These are phyloP conservation scores for Calonectria pauciramosa DNA, from an alignment of 2,329 filamentous ascomycete genomes.

Conservation along the genomic window DNA sequence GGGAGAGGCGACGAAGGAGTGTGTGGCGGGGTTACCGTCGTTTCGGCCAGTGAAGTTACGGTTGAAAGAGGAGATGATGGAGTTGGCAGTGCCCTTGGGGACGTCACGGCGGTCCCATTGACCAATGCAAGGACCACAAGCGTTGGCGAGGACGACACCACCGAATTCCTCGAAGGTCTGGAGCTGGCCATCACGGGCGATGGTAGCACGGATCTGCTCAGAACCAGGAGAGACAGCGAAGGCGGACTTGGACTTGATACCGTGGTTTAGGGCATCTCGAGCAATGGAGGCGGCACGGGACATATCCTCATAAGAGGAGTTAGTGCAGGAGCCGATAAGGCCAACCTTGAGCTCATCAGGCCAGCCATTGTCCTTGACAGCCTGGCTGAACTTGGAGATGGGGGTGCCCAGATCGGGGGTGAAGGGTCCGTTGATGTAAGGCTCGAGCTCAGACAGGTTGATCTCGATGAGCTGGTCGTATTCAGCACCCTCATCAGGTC, in stretches of 20 bases:
- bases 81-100: constrained; percentile 95
- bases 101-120: constrained; percentile 96
- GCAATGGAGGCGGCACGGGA: constrained; percentile 93
- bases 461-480: constrained; percentile 95
- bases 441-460: constrained; percentile 90
- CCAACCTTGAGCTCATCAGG: constrained; percentile 92
- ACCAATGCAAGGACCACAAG: constrained; percentile 93
- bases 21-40: constrained; percentile 94
- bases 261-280: constrained; percentile 90
- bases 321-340: constrained; percentile 97
- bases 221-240: constrained; percentile 98
- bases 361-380: constrained; percentile 89
- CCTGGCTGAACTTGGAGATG: constrained; percentile 88
- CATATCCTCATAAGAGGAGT: constrained; percentile 99
- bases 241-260: constrained; percentile 87
- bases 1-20: constrained; percentile 92
- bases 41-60: constrained; percentile 99
- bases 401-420: constrained; percentile 96
- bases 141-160: constrained; percentile 92
- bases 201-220: constrained; percentile 95
- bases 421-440: constrained; percentile 97
- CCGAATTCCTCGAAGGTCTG: constrained; percentile 88
- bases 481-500: constrained; percentile 86
- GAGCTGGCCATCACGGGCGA: constrained; percentile 90
- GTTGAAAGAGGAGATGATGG: constrained; percentile 99